Base-by-base conservation (phyloP, 495 filamentous ascomycete species). In the Hypomontagnella monticulosa region DNA sequence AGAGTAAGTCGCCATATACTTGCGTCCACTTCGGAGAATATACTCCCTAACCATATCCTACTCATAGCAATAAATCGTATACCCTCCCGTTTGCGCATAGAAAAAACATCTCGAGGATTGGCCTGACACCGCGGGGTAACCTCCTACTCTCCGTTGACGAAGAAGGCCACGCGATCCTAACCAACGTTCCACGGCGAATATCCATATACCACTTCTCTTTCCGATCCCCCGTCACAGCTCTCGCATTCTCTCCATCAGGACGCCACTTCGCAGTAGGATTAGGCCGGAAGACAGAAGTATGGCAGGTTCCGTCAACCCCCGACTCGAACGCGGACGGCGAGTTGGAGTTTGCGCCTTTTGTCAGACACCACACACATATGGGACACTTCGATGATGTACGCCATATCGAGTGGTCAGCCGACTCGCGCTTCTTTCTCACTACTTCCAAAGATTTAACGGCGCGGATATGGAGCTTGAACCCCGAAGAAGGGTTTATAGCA, bases 31-130 rank as follows among this genome's bases (percentile, higher is more conserved):
- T 49, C 14, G 32, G 37, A 27, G 15, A 2, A 19, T 5, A 1
- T 20, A 2, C 0, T 46, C 27, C 30, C 72, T 80, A 64, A 81
- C 63, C n/a, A 32, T 37, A 12, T 56, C 43, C 34, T 30, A 16
- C 12, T 19, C 23, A 27, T 63, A 97, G 93, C 65, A 97, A 97
- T 77, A 96, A 93, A 77, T 97, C 96, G 11, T 89, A 96, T 74
- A 98, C 95, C 30, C 87, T 99, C 56, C 92, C 93, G 4, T 95
- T 97, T 73, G 87, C 93, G 60, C 95, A 99, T 76, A 91, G 96
- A 75, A 91, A 89, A 71, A 97, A 97, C 75, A 93, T 98, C 66
- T 80, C 91, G 48, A 88, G 93, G 60, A 82, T 98, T 48, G 93
- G 92, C 57, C 84, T 98, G 30, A 92, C 90, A 36, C 93, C 95